phyloP scores from a whole-genome alignment of 306 rosid genomes.

The Acacia melanoxylon region DNA sequence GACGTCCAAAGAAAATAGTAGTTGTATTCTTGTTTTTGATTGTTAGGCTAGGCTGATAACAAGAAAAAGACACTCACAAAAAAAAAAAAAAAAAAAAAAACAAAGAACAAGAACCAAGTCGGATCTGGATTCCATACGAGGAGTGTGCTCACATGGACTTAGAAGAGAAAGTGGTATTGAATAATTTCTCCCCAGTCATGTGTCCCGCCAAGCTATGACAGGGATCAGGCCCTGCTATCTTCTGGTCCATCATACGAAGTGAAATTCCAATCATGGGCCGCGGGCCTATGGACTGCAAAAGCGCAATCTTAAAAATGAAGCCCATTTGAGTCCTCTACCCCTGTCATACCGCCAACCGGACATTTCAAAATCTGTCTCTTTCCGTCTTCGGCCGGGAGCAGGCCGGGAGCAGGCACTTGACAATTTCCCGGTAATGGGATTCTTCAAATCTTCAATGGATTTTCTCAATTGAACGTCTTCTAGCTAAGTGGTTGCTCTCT shows the following conservation, averaged over 20 bases:
- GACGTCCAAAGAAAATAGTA: not conserved
- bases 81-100: no score
- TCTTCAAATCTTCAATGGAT: not conserved
- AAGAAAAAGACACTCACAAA: not conserved
- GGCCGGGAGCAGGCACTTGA: not conserved
- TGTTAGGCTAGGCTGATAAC: not conserved
- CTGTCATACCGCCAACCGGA: not conserved
- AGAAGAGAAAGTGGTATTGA: no score
- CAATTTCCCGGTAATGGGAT: not conserved
- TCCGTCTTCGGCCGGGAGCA: not conserved
- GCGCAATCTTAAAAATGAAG: not conserved
- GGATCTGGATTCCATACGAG: no score
- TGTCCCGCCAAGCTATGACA: no score
- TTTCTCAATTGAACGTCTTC: not conserved
- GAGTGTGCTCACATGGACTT: not conserved
- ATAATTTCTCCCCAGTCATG: no score
- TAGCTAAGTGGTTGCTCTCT: slow-evolving; percentile 15
- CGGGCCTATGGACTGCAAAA: not conserved
- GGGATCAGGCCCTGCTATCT: not conserved
- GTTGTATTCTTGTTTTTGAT: not conserved
- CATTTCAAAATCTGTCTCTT: slow-evolving; percentile 31
- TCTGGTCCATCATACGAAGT: not conserved
- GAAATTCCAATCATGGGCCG: not conserved
- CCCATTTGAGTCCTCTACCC: not conserved
- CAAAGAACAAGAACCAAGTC: no score